These are phyloP conservation scores for Stevia rebaudiana DNA, from an alignment of 140 eudicot genomes.

Conservation along the genomic window DNA sequence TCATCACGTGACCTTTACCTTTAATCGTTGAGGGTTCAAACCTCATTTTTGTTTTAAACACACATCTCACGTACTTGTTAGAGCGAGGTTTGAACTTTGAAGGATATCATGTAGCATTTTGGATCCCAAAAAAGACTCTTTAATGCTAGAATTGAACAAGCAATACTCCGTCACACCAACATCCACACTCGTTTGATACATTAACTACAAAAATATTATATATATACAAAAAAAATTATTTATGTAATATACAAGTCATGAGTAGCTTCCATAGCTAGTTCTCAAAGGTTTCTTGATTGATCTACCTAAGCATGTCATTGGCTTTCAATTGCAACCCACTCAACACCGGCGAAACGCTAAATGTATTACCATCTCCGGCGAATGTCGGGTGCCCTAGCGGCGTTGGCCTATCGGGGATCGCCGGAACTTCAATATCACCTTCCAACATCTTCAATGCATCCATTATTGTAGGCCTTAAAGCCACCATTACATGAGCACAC, in stretches of 20 bases:
- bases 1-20: too few relatives aligned
- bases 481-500: slow-evolving; percentile 93
- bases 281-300: neutral
- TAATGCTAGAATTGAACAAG: too few relatives aligned
- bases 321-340: slow-evolving; percentile 49
- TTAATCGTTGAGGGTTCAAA: too few relatives aligned
- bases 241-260: slow-evolving; percentile 13
- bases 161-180: too few relatives aligned
- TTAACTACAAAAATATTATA: too few relatives aligned
- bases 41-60: too few relatives aligned
- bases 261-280: slow-evolving; percentile 1
- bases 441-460: slow-evolving; percentile 80
- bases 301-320: slow-evolving; percentile 67
- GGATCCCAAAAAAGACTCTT: too few relatives aligned
- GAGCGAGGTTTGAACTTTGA: too few relatives aligned
- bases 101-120: too few relatives aligned
- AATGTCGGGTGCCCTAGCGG: slow-evolving; percentile 64
- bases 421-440: slow-evolving; percentile 80
- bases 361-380: slow-evolving; percentile 35
- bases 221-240: neutral
- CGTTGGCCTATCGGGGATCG: slow-evolving; percentile 63
- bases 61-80: too few relatives aligned
- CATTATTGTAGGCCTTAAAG: slow-evolving; percentile 67
- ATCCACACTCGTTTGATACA: too few relatives aligned
- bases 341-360: slow-evolving; percentile 65